Evolutionary conservation across 768 basidiomycete species (phyloP).

Genomic region (Dentipellis sp.): DNA sequence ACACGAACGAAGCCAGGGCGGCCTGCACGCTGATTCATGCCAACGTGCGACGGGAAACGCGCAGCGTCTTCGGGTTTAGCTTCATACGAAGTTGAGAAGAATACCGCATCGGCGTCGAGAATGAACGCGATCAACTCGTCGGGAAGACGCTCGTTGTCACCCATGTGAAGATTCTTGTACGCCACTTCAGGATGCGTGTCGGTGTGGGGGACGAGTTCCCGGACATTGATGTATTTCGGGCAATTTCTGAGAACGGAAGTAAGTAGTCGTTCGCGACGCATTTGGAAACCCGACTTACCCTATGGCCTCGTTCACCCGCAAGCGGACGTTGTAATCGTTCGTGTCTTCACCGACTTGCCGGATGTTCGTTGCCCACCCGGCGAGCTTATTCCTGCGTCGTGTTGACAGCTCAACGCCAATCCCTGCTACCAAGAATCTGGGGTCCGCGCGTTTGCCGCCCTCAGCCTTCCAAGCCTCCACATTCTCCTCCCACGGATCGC

Average conservation of each 20-base stretch:
- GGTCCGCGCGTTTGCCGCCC: conserved; percentile 5
- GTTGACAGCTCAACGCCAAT: conserved; percentile 52
- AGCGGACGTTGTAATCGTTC: conserved; percentile 24
- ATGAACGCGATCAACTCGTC: conserved; percentile 41
- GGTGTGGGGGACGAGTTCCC: conserved; percentile 37
- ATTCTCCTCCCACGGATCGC: conserved; percentile 43
- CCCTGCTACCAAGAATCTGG: conserved; percentile 34
- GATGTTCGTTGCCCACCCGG: conserved; percentile 33
- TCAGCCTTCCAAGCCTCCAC: background rate
- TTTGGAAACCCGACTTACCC: conserved; percentile 31
- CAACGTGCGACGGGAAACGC: conserved; percentile 45
- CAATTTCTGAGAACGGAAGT: conserved; percentile 38
- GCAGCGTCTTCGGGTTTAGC: conserved; percentile 28
- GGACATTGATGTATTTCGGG: conserved; percentile 59
- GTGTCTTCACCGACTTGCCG: conserved; percentile 16
- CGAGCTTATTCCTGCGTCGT: conserved; percentile 54
- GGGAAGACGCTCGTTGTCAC: conserved; percentile 34
- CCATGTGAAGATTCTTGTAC: conserved; percentile 26
- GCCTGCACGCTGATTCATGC: conserved; percentile 59
- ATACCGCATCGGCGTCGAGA: conserved; percentile 40
- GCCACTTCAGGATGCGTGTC: conserved; percentile 30
- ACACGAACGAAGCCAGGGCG: conserved; percentile 54
- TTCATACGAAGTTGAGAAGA: conserved; percentile 43
- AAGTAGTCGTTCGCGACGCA: background rate
- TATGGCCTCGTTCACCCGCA: conserved; percentile 45